Evolutionary conservation across 1,139 yeast genomes (phyloP).

Genomic region (Debaryomyces sp.): DNA sequence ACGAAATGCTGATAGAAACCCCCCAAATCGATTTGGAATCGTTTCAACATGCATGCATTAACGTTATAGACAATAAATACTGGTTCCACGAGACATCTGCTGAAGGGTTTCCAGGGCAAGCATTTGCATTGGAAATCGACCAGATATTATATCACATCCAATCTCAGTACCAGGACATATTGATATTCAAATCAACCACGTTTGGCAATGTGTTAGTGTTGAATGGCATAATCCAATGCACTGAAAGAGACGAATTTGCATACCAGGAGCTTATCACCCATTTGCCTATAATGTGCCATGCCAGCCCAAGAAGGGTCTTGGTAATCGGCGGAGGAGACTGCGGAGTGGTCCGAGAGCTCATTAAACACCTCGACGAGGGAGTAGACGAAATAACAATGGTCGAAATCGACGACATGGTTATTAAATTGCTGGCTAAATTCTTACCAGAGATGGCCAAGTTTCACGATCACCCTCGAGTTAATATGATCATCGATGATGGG

Average conservation of each 20-base stretch:
- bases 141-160: constrained; percentile 38
- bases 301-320: constrained; percentile 69
- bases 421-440: constrained; percentile 70
- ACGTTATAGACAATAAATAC: constrained; percentile 25
- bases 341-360: constrained; percentile 83
- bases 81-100: constrained; percentile 47
- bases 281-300: constrained; percentile 75
- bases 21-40: constrained; percentile 17
- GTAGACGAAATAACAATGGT: constrained; percentile 78
- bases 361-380: constrained; percentile 61
- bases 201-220: constrained; percentile 86
- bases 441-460: constrained; percentile 81
- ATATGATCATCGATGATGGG: constrained; percentile 83
- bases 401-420: constrained; percentile 89
- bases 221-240: constrained; percentile 86
- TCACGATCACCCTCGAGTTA: constrained; percentile 70
- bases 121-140: constrained; percentile 41
- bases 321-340: constrained; percentile 97
- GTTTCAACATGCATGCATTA: constrained; percentile 32
- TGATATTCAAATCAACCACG: constrained; percentile 71
- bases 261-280: constrained; percentile 90
- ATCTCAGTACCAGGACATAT: constrained; percentile 49
- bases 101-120: constrained; percentile 47
- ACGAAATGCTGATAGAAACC: constrained; percentile 2
- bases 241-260: constrained; percentile 88